Base-by-base conservation (phyloP, 257 asterid species). In the Penstemon eatonii region DNA sequence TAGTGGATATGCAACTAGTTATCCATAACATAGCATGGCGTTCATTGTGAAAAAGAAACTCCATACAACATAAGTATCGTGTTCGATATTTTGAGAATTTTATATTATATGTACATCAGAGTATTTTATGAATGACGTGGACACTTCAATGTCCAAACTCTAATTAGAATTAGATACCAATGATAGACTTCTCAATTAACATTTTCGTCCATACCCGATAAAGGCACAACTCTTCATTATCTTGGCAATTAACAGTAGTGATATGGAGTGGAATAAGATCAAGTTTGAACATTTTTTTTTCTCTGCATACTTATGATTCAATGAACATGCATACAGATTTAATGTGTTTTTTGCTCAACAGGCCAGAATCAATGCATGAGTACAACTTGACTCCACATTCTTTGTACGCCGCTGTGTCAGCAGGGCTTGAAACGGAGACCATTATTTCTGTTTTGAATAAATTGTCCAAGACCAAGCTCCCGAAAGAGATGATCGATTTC, bases 361-460 rank as follows among this genome's bases (percentile, higher is more conserved):
- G 99, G 87, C 99, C 99, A 10, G 99, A 94, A 79, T 91, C 97
- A 7, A 91, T 94, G 97, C 97, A 91, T 39, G 96, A 94, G 86
- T 91, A 94, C 85, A 94, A 87, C 82, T 84, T 94, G 86, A 91
- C 99, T 3, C 96, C 97, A 4, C 99, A 94, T 79, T 94, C 99
- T 4, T 74, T 94, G 60, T 94, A 94, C 53, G 96, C 96, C 13
- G 96, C 99, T 4, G 95, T 89, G 60, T 94, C 99, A 0, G 96
- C 91, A 75, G 99, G 99, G 58, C 97, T 91, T 74, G 99, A 94
- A 79, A 91, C 99, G 13, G 96, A 89, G 80, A 94, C 96, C 62
- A 84, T 94, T 60, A 77, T 94, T 62, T 82, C 96, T 58, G 97
- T 94, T 67, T 66, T 94, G 70, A 91, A 83, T 82, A 94, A 91